Evolutionary conservation across 176 grass and related monocot genomes (phyloP).

Genomic region (Avena atlantica): DNA sequence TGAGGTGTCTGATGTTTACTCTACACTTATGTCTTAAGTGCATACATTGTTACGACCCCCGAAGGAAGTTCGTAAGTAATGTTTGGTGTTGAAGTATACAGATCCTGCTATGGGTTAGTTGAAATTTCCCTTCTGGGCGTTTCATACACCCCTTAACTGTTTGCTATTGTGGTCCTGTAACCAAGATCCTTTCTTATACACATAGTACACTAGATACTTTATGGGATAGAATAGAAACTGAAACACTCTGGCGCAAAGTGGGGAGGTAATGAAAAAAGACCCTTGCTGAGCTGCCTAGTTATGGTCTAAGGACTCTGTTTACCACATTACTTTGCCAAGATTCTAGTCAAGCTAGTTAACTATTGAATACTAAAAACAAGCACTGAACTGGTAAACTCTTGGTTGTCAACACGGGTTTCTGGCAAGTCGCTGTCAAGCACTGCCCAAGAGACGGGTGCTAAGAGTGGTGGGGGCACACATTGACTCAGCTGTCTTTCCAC

Average conservation of each 20-base stretch:
- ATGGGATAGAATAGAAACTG: constrained; percentile 23
- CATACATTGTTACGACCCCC: neutral
- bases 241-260: neutral
- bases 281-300: constrained; percentile 15
- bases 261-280: constrained; percentile 19
- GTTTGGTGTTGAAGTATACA: constrained; percentile 2
- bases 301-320: neutral
- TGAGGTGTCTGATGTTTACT: constrained; percentile 11
- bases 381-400: constrained; percentile 21
- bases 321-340: neutral
- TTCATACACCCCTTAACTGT: constrained; percentile 17
- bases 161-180: neutral
- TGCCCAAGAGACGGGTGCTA: constrained; percentile 15
- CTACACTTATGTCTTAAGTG: neutral
- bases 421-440: neutral
- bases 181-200: constrained; percentile 11
- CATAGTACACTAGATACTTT: constrained; percentile 20
- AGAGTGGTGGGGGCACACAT: constrained; percentile 3
- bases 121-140: neutral
- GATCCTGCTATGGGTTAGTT: neutral
- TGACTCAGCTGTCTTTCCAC: neutral
- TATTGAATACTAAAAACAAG: constrained; percentile 37
- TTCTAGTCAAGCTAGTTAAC: constrained; percentile 11
- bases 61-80: constrained; percentile 6
- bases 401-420: constrained; percentile 34